A percentile compares a stretch with the other conserved stretches of the same genome.
Conservation (phyloP, 2,329 filamentous ascomycete genomes). For the Colletotrichum tofieldiae region DNA sequence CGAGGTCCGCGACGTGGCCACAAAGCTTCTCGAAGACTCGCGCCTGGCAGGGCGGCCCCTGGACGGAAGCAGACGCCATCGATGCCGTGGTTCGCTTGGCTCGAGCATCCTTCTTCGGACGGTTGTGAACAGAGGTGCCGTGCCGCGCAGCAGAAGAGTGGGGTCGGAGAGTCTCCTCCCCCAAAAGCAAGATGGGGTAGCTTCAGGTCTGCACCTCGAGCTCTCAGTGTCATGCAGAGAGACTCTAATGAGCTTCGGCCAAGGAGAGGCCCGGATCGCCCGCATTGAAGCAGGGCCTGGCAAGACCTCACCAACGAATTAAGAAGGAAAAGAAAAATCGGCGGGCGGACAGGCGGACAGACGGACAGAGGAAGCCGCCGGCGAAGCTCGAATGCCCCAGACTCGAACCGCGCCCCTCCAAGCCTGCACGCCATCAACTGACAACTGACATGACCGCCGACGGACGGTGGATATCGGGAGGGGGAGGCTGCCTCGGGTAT, state of each 20-base stretch:
- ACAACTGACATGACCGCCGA: background rate
- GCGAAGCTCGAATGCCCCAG: background rate
- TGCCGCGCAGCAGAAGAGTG: conserved; percentile 16
- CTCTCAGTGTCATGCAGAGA: background rate
- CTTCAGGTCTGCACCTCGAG: background rate
- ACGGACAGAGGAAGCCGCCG: background rate
- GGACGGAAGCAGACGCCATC: conserved; percentile 21
- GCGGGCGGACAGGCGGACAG: background rate
- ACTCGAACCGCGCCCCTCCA: background rate
- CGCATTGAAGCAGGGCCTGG: conserved; percentile 1
- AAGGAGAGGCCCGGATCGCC: background rate
- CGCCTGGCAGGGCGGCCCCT: conserved; percentile 14
- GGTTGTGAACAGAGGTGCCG: background rate
- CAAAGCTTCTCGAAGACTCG: conserved; percentile 24
- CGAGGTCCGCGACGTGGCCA: conserved; percentile 4
- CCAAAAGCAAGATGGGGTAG: background rate
- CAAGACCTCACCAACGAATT: background rate
- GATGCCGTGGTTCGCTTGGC: conserved; percentile 4
- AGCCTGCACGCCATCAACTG: background rate
- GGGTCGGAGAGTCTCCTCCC: background rate
- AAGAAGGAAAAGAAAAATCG: background rate
- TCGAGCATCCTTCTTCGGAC: conserved; percentile 19
- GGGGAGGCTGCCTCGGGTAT: background rate
- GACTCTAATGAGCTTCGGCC: conserved; percentile 8
- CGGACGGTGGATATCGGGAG: background rate